phyloP scores from a whole-genome alignment of 371 early-diverging fungal genomes.

The Saksenaea vasiformis region DNA sequence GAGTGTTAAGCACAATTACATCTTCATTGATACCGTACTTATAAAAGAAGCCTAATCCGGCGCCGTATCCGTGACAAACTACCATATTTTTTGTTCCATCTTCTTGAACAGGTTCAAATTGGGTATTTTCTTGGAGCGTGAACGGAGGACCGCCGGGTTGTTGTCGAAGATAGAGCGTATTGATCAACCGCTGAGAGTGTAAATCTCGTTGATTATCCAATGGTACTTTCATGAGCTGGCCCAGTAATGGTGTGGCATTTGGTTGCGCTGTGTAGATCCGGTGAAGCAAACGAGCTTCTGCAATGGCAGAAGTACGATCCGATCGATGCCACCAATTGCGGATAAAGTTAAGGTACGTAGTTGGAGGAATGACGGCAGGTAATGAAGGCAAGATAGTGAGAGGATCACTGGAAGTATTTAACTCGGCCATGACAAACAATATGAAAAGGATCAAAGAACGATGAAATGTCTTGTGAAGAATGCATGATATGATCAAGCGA shows the following conservation, averaged over 20 bases:
- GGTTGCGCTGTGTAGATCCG: conserved; percentile 30
- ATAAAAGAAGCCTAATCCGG: conserved; percentile 88
- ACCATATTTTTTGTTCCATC: conserved; percentile 62
- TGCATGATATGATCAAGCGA: no score
- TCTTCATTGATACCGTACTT: conserved; percentile 9
- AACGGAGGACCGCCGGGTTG: conserved; percentile 17
- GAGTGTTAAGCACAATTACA: not conserved
- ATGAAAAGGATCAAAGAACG: no score
- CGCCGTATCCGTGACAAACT: conserved; percentile 91
- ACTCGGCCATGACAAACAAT: not conserved
- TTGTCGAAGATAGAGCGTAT: conserved; percentile 32
- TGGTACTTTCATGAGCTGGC: conserved; percentile 42
- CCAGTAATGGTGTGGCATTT: conserved; percentile 25
- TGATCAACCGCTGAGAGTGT: conserved; percentile 21
- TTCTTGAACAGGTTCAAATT: conserved; percentile 30
- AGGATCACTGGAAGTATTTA: not conserved
- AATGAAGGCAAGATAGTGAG: conserved; percentile 22
- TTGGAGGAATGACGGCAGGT: conserved; percentile 51
- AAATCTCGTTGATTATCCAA: conserved; percentile 37
- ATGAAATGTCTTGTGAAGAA: no score
- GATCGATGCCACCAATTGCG: conserved; percentile 54
- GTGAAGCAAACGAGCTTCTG: conserved; percentile 51
- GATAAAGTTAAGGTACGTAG: conserved; percentile 42
- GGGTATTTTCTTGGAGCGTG: conserved; percentile 35
- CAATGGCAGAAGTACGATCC: conserved; percentile 43